Evolutionary conservation across 2,329 filamentous ascomycete species (phyloP), one percentile per base, ranked within the genome.

Genomic region (Pyrenochaeta sp.): DNA sequence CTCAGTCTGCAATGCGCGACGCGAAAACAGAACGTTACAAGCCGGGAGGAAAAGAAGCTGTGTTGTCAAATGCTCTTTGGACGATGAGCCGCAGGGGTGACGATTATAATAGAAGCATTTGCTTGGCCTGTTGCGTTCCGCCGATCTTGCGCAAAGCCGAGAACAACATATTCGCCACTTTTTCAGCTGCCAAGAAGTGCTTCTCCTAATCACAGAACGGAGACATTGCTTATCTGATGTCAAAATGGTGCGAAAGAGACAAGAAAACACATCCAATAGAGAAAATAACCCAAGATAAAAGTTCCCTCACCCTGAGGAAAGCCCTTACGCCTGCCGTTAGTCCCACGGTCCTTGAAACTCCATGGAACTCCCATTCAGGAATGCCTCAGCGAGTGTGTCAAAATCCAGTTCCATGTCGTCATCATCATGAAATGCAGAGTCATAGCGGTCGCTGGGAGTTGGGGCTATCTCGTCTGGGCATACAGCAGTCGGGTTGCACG

Each of bases 261-360:
- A 7, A 15, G 36, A 39, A 15, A 42, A 9, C n/a, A 22, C 39
- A 42, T 5, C n/a, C 2, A 22, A 42, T 22, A 2, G n/a, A n/a
- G n/a, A 9, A 19, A 42, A 7, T 9, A 3, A n/a, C 8, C 3
- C 7, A 22, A 42, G 8, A 22, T 22, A 22, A 27, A 44, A 12
- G 2, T 27, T 28, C 13, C 30, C 25, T 28, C 6, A 27, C 24
- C 15, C 42, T 27, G 28, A 44, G 28, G 7, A 27, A 44, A 13
- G 12, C 25, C 42, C 5, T n/a, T 44, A 44, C 24, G 25, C 42
- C 24, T 28, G 25, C 25, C 25, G 42, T 44, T 44, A 5, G 6
- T 27, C 42, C 42, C 42, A 44, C 28, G 42, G 42, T 28, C 25
- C 42, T 10, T 44, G 42, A 44, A 44, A 44, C 42, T 44, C 42